These are phyloP conservation scores for Tothia fuscella DNA, from an alignment of 2,329 filamentous ascomycete species.

Conservation along the genomic window DNA sequence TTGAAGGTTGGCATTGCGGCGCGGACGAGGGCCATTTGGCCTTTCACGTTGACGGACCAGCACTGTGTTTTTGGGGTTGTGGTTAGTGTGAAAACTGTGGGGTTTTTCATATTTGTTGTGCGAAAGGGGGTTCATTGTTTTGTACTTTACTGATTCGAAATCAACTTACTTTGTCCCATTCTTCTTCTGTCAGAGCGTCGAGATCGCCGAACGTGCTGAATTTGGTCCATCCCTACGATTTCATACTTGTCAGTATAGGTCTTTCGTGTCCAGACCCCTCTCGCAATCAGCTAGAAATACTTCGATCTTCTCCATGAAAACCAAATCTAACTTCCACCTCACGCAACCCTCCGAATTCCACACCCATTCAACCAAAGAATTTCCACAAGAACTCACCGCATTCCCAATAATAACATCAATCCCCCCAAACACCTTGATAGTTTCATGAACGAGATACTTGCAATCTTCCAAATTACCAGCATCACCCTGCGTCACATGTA, in stretches of 20 bases:
- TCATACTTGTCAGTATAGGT: background rate
- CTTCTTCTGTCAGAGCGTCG: constrained; percentile 44
- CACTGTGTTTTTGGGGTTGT: constrained; percentile 5
- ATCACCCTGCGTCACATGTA: constrained; percentile 52
- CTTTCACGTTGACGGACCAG: constrained; percentile 41
- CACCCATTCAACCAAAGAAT: background rate
- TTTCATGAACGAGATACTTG: constrained; percentile 44
- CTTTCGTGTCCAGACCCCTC: background rate
- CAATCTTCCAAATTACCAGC: constrained; percentile 49
- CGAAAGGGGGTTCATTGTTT: background rate
- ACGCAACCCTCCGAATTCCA: too few species aligned
- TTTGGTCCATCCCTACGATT: constrained; percentile 46
- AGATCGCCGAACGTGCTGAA: constrained; percentile 46
- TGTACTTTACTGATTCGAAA: too few species aligned
- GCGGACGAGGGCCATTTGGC: constrained; percentile 38
- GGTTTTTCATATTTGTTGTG: background rate
- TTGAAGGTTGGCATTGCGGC: constrained; percentile 48
- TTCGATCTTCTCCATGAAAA: too few species aligned
- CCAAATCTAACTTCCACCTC: too few species aligned
- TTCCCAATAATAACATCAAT: constrained; percentile 72
- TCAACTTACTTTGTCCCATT: constrained; percentile 49
- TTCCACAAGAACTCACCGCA: constrained; percentile 35
- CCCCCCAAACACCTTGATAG: constrained; percentile 49
- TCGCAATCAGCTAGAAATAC: background rate
- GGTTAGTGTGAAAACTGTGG: background rate